Conservation (phyloP, 768 basidiomycete species). For the Floccularia luteovirens region DNA sequence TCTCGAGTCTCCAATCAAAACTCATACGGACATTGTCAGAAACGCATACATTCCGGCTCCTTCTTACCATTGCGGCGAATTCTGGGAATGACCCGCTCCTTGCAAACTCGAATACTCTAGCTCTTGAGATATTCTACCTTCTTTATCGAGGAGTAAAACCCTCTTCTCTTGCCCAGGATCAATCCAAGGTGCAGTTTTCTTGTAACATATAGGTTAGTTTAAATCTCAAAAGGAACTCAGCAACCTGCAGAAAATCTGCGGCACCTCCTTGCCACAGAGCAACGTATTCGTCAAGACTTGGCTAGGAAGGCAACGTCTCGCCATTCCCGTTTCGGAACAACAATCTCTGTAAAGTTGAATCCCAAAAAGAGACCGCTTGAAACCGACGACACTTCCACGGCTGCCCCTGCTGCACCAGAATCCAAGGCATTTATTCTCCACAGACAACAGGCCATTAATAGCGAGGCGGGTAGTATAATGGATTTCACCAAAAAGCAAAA, state of each 20-base stretch:
- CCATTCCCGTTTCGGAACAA: conserved; percentile 96
- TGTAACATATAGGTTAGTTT: conserved; percentile 6
- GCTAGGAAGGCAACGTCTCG: conserved; percentile 58
- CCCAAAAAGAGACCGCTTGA: conserved; percentile 35
- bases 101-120: conserved; percentile 80
- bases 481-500: conserved; percentile 62
- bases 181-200: conserved; percentile 46
- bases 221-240: conserved; percentile 24
- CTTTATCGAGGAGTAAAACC: conserved; percentile 79
- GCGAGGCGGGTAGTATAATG: conserved; percentile 59
- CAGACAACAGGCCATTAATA: conserved; percentile 72
- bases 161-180: conserved; percentile 43
- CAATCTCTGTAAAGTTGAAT: conserved; percentile 73
- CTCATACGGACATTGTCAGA: conserved; percentile 66
- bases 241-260: conserved; percentile 64
- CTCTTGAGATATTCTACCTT: conserved; percentile 91
- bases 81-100: conserved; percentile 69
- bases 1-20: conserved; percentile 69
- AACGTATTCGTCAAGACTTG: conserved; percentile 48
- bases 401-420: conserved; percentile 15
- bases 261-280: conserved; percentile 73
- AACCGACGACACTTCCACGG: conserved; percentile 8
- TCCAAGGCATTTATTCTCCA: conserved; percentile 70
- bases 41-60: conserved; percentile 65
- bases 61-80: conserved; percentile 84